These are phyloP conservation scores for Lachancea dasiensis DNA, from an alignment of 805 yeast genomes.

Conservation along the genomic window DNA sequence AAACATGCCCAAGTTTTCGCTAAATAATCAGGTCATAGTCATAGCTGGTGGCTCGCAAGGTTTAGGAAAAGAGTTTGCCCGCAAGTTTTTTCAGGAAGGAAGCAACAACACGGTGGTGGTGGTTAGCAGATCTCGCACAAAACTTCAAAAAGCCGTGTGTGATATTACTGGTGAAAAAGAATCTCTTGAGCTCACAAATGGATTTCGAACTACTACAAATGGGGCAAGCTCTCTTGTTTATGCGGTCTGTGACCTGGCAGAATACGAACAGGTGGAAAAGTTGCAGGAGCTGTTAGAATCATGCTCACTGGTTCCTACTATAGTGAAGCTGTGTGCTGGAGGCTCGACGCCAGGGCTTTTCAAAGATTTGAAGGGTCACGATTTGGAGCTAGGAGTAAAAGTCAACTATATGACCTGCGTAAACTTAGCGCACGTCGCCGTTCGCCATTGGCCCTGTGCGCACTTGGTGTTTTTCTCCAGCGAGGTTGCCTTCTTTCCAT, in stretches of 20 bases:
- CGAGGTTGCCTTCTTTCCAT: constrained; percentile 74
- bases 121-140: constrained; percentile 68
- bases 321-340: constrained; percentile 84
- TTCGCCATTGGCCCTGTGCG: constrained; percentile 35
- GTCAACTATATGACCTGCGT: constrained; percentile 71
- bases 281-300: constrained; percentile 21
- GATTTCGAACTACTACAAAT: not conserved
- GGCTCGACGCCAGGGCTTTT: constrained; percentile 75
- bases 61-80: constrained; percentile 74
- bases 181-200: constrained; percentile 21
- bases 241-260: constrained; percentile 59
- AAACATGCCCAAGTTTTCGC: constrained; percentile 19
- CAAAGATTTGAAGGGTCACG: constrained; percentile 53
- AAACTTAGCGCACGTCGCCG: constrained; percentile 60
- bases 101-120: constrained; percentile 44
- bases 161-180: constrained; percentile 31
- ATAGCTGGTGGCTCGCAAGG: constrained; percentile 97
- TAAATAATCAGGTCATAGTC: constrained; percentile 52
- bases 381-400: constrained; percentile 54
- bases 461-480: constrained; percentile 67
- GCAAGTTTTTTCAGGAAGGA: constrained; percentile 36
- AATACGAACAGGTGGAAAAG: constrained; percentile 42
- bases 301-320: constrained; percentile 50
- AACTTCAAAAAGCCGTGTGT: constrained; percentile 45
- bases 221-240: constrained; percentile 35